Conservation (phyloP, 805 yeast genomes). For the Saccharomyces cerevisiae region DNA sequence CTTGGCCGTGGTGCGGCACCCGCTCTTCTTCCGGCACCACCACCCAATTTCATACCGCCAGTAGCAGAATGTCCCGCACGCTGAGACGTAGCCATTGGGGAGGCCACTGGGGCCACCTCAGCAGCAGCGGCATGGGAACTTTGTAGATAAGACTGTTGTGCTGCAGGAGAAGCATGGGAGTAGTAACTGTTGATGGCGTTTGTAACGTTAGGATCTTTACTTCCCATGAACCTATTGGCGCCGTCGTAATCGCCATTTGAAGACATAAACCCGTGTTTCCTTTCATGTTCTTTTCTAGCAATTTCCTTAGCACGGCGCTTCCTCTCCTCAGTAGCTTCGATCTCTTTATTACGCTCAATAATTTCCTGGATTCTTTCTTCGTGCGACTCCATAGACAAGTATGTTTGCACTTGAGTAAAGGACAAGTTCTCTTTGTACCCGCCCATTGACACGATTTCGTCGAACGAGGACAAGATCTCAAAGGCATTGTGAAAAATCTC, state of each 20-base stretch:
- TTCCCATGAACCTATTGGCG: conserved; percentile 17
- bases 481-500: conserved; percentile 81
- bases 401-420: conserved; percentile 72
- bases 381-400: conserved; percentile 94
- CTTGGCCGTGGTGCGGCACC: neutral
- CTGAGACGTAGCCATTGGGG: neutral
- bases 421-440: conserved; percentile 87
- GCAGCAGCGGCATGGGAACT: conserved; percentile 3
- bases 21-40: conserved; percentile 10
- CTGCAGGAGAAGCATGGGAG: conserved; percentile 32
- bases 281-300: conserved; percentile 58
- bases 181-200: conserved; percentile 34
- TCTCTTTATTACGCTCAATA: conserved; percentile 91
- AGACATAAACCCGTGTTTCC: conserved; percentile 28
- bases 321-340: conserved; percentile 95
- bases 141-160: conserved; percentile 28
- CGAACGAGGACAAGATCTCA: conserved; percentile 84
- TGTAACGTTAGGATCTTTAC: conserved; percentile 29
- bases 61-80: neutral
- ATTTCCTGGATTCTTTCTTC: conserved; percentile 98
- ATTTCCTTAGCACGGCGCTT: conserved; percentile 89
- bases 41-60: conserved; percentile 24
- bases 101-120: neutral
- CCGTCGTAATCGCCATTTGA: conserved; percentile 23
- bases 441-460: conserved; percentile 85